Evolutionary conservation across 306 rosid genomes (phyloP), one percentile per base, ranked within the genome.

Genomic region (Gynostemma pentaphyllum): DNA sequence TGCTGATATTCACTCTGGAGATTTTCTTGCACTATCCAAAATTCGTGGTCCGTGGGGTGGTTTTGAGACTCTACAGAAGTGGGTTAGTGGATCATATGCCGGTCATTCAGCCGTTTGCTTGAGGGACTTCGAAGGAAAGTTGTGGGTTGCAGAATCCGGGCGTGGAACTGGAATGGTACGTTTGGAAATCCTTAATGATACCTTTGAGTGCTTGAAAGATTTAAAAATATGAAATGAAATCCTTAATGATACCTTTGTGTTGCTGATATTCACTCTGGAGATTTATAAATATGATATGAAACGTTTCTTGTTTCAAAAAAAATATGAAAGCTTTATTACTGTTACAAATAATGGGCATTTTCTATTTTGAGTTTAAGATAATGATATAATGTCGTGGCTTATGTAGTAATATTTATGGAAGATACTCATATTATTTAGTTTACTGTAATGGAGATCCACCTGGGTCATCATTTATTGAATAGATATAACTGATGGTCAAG

Each of bases 21-120:
- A 94, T 69, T 94, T 94, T 83, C 90, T 94, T 26, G 99, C 90
- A 5, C 62, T 94, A 78, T 94, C 99, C 10, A 94, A 94, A 83
- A 84, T 94, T 51, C 97, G 96, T 37, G 97, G 99, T 22, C 81
- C 94, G 11, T 94, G 99, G 99, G 99, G 99, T 73, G 99, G 87
- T 63, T 94, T 94, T 54, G 99, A 94, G 82, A 81, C 87, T 73
- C 75, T 88, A 34, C 95, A 88, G 80, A 94, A 88, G 79, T 94
- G 99, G 96, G 99, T 88, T 55, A 88, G 84, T 78, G 99, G 97
- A 54, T 67, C 99, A 54, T 94, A 84, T 70, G 97, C 94, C 45
- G 99, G 99, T 63, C 99, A 94, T 62, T 61, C 87, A 63, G 99
- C 97, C 51, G 95, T 94, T 81, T 94, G 83, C 78, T 83, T 94